A percentile compares a stretch with the other conserved stretches of the same genome.
These are phyloP conservation scores for Raffaelea ambrosiae DNA, from an alignment of 2,329 filamentous ascomycete genomes.

Conservation along the genomic window DNA sequence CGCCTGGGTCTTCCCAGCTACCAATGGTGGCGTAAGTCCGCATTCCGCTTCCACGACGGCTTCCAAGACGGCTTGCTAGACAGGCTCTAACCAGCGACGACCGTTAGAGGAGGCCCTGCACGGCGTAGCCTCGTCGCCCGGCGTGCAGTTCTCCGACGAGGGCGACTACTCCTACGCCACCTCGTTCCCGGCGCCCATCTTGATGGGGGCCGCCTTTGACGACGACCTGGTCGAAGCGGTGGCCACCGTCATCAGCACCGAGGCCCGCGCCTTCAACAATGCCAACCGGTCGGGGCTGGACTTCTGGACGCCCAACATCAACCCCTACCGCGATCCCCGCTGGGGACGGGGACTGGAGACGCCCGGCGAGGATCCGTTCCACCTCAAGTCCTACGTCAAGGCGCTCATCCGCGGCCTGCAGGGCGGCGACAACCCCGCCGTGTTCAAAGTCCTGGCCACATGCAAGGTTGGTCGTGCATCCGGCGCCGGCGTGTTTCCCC, in stretches of 20 bases:
- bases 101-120: conserved; percentile 14
- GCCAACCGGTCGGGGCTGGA: conserved; percentile 29
- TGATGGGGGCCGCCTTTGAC: conserved; percentile 22
- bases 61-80: too few relatives aligned
- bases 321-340: conserved; percentile 52
- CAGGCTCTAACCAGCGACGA: too few relatives aligned
- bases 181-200: conserved; percentile 22
- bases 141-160: not conserved
- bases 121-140: conserved; percentile 15
- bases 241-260: conserved; percentile 16
- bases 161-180: conserved; percentile 21
- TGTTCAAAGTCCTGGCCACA: too few relatives aligned
- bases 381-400: conserved; percentile 14
- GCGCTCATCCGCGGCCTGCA: conserved; percentile 16
- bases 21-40: too few relatives aligned
- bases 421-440: too few relatives aligned
- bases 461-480: too few relatives aligned
- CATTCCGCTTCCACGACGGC: too few relatives aligned
- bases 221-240: conserved; percentile 20
- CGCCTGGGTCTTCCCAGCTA: conserved; percentile 8
- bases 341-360: conserved; percentile 42
- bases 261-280: conserved; percentile 24
- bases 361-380: conserved; percentile 18
- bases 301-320: conserved; percentile 60
- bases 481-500: too few relatives aligned